Base-by-base conservation (phyloP, 169 alveolate species). In the Plasmodium gaboni region DNA sequence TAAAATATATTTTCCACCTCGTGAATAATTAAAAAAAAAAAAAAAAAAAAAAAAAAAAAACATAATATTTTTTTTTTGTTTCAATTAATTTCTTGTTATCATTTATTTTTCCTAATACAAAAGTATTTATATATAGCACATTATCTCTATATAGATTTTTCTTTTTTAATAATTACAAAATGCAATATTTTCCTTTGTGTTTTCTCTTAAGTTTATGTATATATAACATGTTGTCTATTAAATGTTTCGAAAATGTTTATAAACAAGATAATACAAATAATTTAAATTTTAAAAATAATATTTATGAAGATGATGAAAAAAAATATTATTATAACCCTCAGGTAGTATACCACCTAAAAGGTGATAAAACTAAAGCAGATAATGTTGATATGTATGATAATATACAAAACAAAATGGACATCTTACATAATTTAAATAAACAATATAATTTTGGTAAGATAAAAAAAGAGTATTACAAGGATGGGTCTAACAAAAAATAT, bases 361-460 rank as follows among this genome's bases (percentile, higher is more conserved):
- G 7, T 12, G 51, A 46, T 42, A n/a, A 3, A 61, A 46, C 28
- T 19, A 55, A 12, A 59, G 10, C 10, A 59, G 22, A 24, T 5
- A 38, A 28, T n/a, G 53, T 19, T 50, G 73, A 74, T 48, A 61
- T 60, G 61, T 42, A 68, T 0, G 26, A 24, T 15, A 87, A 86
- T 28, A 44, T 32, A 17, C 50, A 53, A 60, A 55, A 38, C 46
- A 83, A 57, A 46, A 60, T 86, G 61, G 72, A 86, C 13, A 86
- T 17, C 26, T 86, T 86, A 59, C 70, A 70, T 2, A 60, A 44
- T 19, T 3, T 80, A 22, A 60, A 70, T 13, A 57, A 26, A 9
- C 19, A 78, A 26, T 55, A 55, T 57, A 61, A 22, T 28, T 67
- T 80, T 38, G 57, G 38, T 50, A 68, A 55, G 8, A 12, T 83